phyloP scores from a whole-genome alignment of 1,139 yeast genomes.

The Saccharomyces uvarum region DNA sequence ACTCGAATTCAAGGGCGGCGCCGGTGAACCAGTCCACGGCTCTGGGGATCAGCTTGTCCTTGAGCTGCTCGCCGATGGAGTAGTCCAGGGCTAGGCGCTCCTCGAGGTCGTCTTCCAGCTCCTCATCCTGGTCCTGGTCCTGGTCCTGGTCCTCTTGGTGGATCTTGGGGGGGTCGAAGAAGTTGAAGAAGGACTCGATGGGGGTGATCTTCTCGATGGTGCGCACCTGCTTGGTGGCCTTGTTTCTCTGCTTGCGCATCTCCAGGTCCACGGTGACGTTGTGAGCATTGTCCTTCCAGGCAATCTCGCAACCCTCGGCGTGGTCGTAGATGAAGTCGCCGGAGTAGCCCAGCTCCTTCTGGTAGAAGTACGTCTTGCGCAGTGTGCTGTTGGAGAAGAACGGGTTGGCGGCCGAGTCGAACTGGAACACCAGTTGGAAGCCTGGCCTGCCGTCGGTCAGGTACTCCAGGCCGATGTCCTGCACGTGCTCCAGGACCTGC shows the following conservation, averaged over 20 bases:
- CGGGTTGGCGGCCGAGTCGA: conserved; percentile 53
- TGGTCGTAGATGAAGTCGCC: conserved; percentile 97
- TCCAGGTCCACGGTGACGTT: conserved; percentile 84
- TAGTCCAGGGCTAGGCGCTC: conserved; percentile 85
- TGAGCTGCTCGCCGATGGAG: conserved; percentile 92
- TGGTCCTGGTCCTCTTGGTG: conserved; percentile 41
- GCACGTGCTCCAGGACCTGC: conserved; percentile 64
- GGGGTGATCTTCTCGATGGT: conserved; percentile 93
- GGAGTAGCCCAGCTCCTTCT: conserved; percentile 86
- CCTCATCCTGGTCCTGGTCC: conserved; percentile 35
- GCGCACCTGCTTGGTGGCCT: conserved; percentile 93
- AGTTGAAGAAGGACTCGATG: conserved; percentile 86
- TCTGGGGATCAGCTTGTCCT: conserved; percentile 90
- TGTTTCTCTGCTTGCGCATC: conserved; percentile 95
- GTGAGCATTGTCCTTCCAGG: conserved; percentile 74
- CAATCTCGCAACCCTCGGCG: conserved; percentile 83
- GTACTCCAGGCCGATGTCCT: conserved; percentile 74
- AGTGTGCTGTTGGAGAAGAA: conserved; percentile 66
- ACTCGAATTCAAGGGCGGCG: conserved; percentile 62
- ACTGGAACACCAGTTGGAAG: conserved; percentile 77
- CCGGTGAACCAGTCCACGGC: conserved; percentile 99
- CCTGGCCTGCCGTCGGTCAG: conserved; percentile 70
- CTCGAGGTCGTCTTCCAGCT: conserved; percentile 61
- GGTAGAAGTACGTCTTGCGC: conserved; percentile 86
- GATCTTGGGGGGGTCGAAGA: conserved; percentile 87